Evolutionary conservation across 1,139 yeast species (phyloP).

Genomic region (Ogataea hybrid): DNA sequence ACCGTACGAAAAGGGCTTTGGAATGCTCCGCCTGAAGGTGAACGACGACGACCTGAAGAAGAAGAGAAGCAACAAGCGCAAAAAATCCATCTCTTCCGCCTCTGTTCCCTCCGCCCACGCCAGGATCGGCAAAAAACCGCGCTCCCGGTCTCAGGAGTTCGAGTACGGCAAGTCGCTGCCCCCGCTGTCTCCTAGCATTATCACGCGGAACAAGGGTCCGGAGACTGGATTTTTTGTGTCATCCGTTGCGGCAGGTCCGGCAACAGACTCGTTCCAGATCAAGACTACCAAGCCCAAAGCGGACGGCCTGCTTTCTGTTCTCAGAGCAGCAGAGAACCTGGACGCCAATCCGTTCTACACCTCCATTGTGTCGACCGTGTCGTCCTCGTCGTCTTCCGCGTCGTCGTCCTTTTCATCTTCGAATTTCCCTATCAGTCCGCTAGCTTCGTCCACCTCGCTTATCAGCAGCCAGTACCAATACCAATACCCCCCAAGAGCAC

Average conservation of each 20-base stretch:
- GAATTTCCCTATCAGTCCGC: conserved; percentile 9
- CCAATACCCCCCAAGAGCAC: conserved; percentile 9
- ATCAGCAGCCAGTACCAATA: conserved; percentile 8
- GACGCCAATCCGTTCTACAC: conserved; percentile 11
- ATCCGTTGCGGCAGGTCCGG: conserved; percentile 2
- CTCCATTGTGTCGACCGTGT: conserved; percentile 3
- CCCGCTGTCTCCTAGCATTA: conserved; percentile 17
- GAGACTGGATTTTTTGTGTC: conserved; percentile 3
- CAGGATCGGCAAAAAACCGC: conserved; percentile 2
- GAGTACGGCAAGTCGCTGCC: conserved; percentile 15
- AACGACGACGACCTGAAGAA: conserved; percentile 27
- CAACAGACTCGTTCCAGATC: background rate
- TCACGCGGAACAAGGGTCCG: conserved; percentile 11
- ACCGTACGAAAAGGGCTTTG: conserved; percentile 68
- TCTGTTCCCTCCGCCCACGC: conserved; percentile 1
- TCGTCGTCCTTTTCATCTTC: conserved; percentile 11
- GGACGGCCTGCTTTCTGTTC: conserved; percentile 24
- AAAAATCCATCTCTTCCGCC: conserved; percentile 8
- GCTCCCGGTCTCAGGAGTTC: conserved; percentile 5
- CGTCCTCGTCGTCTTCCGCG: conserved; percentile 10
- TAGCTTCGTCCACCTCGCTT: conserved; percentile 11
- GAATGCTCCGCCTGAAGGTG: conserved; percentile 47
- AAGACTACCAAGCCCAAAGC: conserved; percentile 6
- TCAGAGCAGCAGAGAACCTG: conserved; percentile 24
- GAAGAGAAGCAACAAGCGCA: conserved; percentile 19